phyloP scores from a whole-genome alignment of 768 basidiomycete species.

The Calocybe indica region DNA sequence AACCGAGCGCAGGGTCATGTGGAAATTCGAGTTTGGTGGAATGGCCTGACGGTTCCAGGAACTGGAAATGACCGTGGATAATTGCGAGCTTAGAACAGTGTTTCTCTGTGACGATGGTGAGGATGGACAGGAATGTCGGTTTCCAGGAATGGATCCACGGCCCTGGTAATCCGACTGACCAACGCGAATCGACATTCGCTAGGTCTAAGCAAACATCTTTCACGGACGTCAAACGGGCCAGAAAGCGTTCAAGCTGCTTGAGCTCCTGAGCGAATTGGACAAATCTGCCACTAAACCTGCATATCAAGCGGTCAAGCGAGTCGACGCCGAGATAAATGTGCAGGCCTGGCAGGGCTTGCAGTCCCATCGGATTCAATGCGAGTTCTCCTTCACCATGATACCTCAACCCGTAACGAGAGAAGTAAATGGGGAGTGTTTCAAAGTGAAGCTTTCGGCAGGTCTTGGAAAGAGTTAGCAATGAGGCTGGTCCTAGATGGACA shows the following conservation, averaged over 20 bases:
- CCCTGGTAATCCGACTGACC: constrained; percentile 12
- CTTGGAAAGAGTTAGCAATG: constrained; percentile 10
- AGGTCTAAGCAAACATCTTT: constrained; percentile 12
- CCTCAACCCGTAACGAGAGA: constrained; percentile 13
- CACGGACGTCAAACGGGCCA: constrained; percentile 8
- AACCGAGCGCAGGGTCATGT: too few relatives aligned
- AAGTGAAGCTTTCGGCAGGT: constrained; percentile 13
- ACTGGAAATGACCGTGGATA: constrained; percentile 12
- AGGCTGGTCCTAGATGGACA: constrained; percentile 4
- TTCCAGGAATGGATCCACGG: constrained; percentile 12
- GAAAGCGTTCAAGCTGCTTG: constrained; percentile 9
- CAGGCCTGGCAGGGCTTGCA: constrained; percentile 13
- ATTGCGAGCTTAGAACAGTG: constrained; percentile 12
- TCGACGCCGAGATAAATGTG: constrained; percentile 10
- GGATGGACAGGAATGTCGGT: constrained; percentile 9
- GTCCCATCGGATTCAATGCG: constrained; percentile 6
- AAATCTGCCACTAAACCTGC: constrained; percentile 12
- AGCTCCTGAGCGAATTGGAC: constrained; percentile 12
- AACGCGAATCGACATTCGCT: constrained; percentile 15
- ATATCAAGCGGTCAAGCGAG: constrained; percentile 13
- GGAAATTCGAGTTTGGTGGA: too few relatives aligned
- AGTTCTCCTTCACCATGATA: constrained; percentile 8
- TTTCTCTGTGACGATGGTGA: constrained; percentile 9
- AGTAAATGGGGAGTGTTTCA: constrained; percentile 13
- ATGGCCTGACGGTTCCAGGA: too few relatives aligned